Percentiles rank a stretch among this genome's conserved stretches.
phyloP scores from a whole-genome alignment of 352 stramenopile species.

The Globisporangium emineosum region DNA sequence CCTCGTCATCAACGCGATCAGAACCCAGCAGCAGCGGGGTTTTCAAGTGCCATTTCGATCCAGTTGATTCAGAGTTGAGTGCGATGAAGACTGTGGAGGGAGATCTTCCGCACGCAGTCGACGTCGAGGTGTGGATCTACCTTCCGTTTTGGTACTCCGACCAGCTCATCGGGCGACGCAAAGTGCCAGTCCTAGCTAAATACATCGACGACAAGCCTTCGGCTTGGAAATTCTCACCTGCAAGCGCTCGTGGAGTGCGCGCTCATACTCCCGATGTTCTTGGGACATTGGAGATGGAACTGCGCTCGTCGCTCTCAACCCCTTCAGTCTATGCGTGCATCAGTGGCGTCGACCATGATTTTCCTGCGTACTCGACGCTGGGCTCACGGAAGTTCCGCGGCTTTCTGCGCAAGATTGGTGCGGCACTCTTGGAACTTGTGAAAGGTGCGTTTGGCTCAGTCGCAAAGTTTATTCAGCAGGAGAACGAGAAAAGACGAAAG shows the following conservation, averaged over 20 bases:
- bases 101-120: slow-evolving; percentile 22
- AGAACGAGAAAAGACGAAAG: neutral
- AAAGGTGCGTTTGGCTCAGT: neutral
- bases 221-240: slow-evolving; percentile 4
- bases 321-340: neutral
- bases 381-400: neutral
- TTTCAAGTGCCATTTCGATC: slow-evolving; percentile 1
- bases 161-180: slow-evolving; percentile 21
- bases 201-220: slow-evolving; percentile 3
- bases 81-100: slow-evolving; percentile 7
- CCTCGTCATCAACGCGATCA: neutral
- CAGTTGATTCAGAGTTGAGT: neutral
- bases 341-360: neutral
- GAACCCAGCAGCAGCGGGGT: neutral
- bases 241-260: neutral
- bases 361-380: slow-evolving; percentile 10
- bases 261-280: neutral
- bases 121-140: slow-evolving; percentile 33
- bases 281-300: neutral
- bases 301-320: neutral
- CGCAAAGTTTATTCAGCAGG: neutral
- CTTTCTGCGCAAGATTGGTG: neutral
- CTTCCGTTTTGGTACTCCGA: slow-evolving; percentile 29
- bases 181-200: slow-evolving; percentile 15
- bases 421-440: neutral